Percentiles rank a stretch among this genome's conserved stretches.
Conservation (phyloP, 2,329 filamentous ascomycete genomes). For the Penicillium sp. region DNA sequence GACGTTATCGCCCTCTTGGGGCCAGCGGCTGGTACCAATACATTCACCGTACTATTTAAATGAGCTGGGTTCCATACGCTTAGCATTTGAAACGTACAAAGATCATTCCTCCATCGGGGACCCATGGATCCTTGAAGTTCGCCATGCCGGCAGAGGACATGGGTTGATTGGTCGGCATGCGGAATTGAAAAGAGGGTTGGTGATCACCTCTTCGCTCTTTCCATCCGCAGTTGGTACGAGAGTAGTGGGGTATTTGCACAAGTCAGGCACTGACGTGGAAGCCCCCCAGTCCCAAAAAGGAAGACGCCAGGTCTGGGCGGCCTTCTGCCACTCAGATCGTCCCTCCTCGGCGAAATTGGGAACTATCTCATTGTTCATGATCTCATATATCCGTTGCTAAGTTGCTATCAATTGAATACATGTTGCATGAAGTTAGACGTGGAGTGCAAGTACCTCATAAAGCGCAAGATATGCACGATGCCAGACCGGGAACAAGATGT, state of each 20-base stretch:
- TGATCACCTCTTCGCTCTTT: conserved; percentile 36
- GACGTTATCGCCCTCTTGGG: conserved; percentile 12
- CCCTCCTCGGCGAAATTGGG: conserved; percentile 19
- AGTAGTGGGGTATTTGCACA: conserved; percentile 23
- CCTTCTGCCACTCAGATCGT: conserved; percentile 48
- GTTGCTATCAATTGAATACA: background rate
- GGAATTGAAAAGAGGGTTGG: conserved; percentile 50
- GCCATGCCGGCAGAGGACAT: conserved; percentile 12
- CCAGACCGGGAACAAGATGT: conserved; percentile 77
- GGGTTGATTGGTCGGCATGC: conserved; percentile 28
- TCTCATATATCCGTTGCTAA: conserved; percentile 44
- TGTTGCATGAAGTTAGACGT: background rate
- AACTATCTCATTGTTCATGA: conserved; percentile 26
- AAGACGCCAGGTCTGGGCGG: conserved; percentile 47
- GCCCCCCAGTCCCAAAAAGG: conserved; percentile 53
- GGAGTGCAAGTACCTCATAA: conserved; percentile 47
- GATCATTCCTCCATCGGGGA: background rate
- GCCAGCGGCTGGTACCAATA: conserved; percentile 29
- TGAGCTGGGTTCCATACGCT: background rate
- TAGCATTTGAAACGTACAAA: background rate
- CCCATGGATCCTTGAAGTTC: conserved; percentile 7
- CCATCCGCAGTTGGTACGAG: conserved; percentile 41
- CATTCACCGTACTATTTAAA: conserved; percentile 14
- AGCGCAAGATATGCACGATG: conserved; percentile 75
- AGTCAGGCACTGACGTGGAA: conserved; percentile 26